Conservation (phyloP, 768 basidiomycete species). For the Bullera alba region DNA sequence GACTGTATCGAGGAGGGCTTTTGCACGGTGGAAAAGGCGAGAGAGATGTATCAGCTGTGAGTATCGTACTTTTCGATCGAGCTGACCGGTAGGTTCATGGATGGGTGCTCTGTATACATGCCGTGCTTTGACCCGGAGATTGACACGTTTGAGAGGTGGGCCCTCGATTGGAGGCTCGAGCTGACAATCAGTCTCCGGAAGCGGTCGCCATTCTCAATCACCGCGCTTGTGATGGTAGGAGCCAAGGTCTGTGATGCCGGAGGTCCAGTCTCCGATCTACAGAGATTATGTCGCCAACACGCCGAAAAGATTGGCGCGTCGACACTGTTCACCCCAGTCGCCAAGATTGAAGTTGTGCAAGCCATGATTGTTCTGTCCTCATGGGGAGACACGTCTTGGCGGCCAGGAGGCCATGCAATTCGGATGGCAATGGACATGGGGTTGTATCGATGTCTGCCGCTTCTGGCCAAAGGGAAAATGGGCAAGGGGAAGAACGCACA, state of each 20-base stretch:
- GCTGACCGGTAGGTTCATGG: conserved; percentile 25
- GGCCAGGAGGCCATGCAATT: conserved; percentile 36
- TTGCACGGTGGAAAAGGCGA: conserved; percentile 22
- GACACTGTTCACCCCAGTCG: conserved; percentile 29
- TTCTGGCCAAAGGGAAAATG: conserved; percentile 29
- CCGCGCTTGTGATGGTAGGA: conserved; percentile 21
- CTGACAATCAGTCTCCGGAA: conserved; percentile 18
- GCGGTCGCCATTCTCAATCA: conserved; percentile 32
- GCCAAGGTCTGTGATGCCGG: conserved; percentile 28
- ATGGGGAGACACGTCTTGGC: conserved; percentile 36
- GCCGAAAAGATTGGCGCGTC: conserved; percentile 38
- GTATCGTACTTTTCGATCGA: background rate
- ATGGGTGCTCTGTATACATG: conserved; percentile 25
- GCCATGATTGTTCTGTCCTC: conserved; percentile 29
- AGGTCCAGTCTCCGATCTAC: conserved; percentile 14
- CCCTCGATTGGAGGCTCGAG: background rate
- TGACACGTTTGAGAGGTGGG: conserved; percentile 33
- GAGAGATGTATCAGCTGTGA: conserved; percentile 29
- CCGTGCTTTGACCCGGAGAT: conserved; percentile 34
- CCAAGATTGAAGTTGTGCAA: conserved; percentile 34
- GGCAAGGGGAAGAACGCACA: conserved; percentile 21
- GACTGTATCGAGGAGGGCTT: conserved; percentile 30
- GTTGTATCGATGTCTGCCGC: conserved; percentile 26
- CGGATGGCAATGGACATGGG: conserved; percentile 39
- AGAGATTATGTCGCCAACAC: conserved; percentile 22